phyloP scores from a whole-genome alignment of 139 green algal genomes.

The Spirogloea muscicola region DNA sequence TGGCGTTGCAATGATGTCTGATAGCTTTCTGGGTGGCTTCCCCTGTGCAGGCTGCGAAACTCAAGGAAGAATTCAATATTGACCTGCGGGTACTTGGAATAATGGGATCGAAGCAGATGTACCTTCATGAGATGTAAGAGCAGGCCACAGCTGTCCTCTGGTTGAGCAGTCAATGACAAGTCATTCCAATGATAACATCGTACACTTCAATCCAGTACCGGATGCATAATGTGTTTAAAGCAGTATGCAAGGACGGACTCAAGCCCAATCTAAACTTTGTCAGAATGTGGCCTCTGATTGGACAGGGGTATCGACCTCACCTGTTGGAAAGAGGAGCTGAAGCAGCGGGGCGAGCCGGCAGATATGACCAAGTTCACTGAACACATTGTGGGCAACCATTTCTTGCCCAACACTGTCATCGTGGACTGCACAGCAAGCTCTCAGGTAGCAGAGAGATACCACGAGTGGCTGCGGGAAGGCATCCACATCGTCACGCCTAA shows the following conservation, averaged over 20 bases:
- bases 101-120: constrained; percentile 65
- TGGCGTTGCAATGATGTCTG: no score
- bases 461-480: constrained; percentile 80
- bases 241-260: no score
- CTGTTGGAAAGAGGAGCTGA: constrained; percentile 69
- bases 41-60: background rate
- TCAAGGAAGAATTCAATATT: constrained; percentile 68
- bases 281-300: no score
- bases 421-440: constrained; percentile 90
- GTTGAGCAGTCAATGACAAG: no score
- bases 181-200: no score
- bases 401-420: constrained; percentile 90
- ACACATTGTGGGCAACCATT: constrained; percentile 61
- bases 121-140: constrained; percentile 65
- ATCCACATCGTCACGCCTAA: constrained; percentile 59
- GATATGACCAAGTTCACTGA: constrained; percentile 64
- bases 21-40: no score
- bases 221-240: no score
- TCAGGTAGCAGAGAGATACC: constrained; percentile 50
- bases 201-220: no score
- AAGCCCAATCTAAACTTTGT: no score
- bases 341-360: constrained; percentile 13
- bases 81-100: constrained; percentile 85
- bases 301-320: constrained; percentile 70
- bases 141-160: constrained; percentile 74